Evolutionary conservation across 1,284 basidiomycete genomes (phyloP).

Genomic region (Ganoderma sp.): DNA sequence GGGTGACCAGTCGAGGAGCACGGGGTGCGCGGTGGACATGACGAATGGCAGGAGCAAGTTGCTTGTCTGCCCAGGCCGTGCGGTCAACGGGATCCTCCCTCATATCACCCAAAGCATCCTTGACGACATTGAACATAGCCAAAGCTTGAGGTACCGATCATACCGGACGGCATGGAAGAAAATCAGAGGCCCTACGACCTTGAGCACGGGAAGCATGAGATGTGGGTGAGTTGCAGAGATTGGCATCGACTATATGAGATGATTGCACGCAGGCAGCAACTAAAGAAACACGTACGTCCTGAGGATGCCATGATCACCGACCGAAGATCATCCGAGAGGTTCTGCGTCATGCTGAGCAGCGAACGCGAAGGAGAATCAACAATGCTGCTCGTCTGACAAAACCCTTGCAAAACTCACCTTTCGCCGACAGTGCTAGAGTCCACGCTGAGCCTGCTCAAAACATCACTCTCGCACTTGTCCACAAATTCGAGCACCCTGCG

Average conservation of each 20-base stretch:
- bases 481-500: slow-evolving; percentile 88
- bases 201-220: slow-evolving; percentile 91
- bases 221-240: slow-evolving; percentile 94
- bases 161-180: slow-evolving; percentile 96
- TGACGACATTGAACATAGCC: slow-evolving; percentile 92
- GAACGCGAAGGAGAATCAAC: not conserved
- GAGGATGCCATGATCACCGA: slow-evolving; percentile 89
- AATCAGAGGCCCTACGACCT: slow-evolving; percentile 90
- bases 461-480: slow-evolving; percentile 94
- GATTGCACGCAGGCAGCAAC: not conserved
- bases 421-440: slow-evolving; percentile 97
- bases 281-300: slow-evolving; percentile 64
- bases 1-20: too few relatives aligned
- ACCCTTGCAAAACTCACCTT: slow-evolving; percentile 55
- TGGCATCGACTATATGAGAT: slow-evolving; percentile 79
- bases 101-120: slow-evolving; percentile 74
- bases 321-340: slow-evolving; percentile 89
- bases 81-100: too few relatives aligned
- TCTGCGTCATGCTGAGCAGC: slow-evolving; percentile 76
- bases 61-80: too few relatives aligned
- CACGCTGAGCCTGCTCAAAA: slow-evolving; percentile 88
- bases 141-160: slow-evolving; percentile 94
- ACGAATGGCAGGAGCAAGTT: too few relatives aligned
- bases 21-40: too few relatives aligned
- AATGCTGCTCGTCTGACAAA: not conserved